Evolutionary conservation across 148 eudicot genomes (phyloP).

Genomic region (Rhododendron mucronatum): DNA sequence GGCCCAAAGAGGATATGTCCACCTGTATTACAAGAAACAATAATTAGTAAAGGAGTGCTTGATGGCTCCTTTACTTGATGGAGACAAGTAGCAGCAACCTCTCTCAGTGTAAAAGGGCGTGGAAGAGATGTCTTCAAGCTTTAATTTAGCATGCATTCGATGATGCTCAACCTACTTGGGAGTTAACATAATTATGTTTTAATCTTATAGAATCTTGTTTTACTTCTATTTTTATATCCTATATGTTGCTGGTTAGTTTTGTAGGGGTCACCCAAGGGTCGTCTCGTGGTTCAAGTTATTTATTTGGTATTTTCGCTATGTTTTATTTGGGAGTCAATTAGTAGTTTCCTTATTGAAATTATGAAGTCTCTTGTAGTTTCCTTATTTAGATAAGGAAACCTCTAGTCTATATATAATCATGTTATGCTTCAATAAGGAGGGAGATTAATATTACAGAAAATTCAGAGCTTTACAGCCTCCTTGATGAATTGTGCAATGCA

Average conservation of each 20-base stretch:
- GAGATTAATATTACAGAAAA: too few species aligned
- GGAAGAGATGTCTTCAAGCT: background rate
- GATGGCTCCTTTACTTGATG: background rate
- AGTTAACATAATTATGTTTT: background rate
- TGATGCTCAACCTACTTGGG: background rate
- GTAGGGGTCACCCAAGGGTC: background rate
- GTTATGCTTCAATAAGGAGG: too few species aligned
- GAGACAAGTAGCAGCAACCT: background rate
- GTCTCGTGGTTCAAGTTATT: background rate
- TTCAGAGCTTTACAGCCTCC: too few species aligned
- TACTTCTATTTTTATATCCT: background rate
- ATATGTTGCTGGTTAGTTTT: background rate
- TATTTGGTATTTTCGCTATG: background rate
- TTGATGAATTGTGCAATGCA: too few species aligned
- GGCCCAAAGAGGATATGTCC: too few species aligned
- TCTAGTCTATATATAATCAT: too few species aligned
- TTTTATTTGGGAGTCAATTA: background rate
- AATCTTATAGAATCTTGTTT: background rate
- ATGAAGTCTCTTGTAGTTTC: too few species aligned
- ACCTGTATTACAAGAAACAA: too few species aligned
- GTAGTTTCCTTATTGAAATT: too few species aligned
- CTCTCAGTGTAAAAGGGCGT: background rate
- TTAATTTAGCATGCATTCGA: background rate
- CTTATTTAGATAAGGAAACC: too few species aligned
- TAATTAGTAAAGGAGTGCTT: too few species aligned